Conservation (phyloP, 1,284 basidiomycete species). For the Inonotus obliquus region DNA sequence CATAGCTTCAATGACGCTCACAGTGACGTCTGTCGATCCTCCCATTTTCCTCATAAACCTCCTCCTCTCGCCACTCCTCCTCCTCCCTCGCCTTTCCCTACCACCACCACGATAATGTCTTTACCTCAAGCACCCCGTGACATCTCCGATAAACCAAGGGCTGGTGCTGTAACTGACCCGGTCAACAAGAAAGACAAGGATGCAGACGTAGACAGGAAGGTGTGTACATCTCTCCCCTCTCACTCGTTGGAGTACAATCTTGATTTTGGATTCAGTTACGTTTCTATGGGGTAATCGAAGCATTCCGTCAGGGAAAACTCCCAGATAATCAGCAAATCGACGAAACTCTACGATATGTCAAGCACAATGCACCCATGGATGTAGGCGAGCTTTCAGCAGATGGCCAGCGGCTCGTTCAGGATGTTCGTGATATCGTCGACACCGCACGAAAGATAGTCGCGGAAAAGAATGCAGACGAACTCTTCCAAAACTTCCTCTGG, state of each 20-base stretch:
- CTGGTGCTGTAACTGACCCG: slow-evolving; percentile 23
- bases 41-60: not conserved
- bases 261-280: slow-evolving; percentile 32
- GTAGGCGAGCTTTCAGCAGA: slow-evolving; percentile 66
- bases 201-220: slow-evolving; percentile 25
- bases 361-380: slow-evolving; percentile 64
- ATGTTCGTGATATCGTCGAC: slow-evolving; percentile 69
- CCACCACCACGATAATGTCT: no score
- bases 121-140: slow-evolving; percentile 21
- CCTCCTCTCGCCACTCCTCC: not conserved
- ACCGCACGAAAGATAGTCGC: slow-evolving; percentile 66
- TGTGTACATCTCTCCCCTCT: slow-evolving; percentile 2
- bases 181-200: slow-evolving; percentile 20
- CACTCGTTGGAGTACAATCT: not conserved
- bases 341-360: slow-evolving; percentile 63
- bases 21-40: not conserved
- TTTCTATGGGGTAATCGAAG: slow-evolving; percentile 75
- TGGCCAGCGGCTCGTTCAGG: slow-evolving; percentile 72
- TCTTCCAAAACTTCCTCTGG: slow-evolving; percentile 85
- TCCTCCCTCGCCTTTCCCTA: not conserved
- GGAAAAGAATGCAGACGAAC: slow-evolving; percentile 86
- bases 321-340: slow-evolving; percentile 83
- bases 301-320: slow-evolving; percentile 72
- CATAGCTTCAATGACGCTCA: no score
- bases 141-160: slow-evolving; percentile 20